Evolutionary conservation across 345 rosid species (phyloP).

Genomic region (Populus davidiana): DNA sequence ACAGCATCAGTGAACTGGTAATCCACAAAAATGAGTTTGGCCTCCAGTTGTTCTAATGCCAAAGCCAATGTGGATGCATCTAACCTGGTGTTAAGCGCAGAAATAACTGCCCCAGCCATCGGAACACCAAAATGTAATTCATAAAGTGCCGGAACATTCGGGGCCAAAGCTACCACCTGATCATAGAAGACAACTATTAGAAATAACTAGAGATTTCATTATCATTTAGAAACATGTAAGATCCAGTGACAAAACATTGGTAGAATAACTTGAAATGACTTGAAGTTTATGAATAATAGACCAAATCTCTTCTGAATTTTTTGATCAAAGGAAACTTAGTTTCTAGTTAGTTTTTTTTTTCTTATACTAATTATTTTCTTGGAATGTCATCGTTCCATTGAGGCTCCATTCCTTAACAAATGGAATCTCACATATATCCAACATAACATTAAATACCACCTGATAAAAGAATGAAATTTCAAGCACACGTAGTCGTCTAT

Average conservation of each 20-base stretch:
- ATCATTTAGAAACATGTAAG: neutral
- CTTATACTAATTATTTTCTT: no score
- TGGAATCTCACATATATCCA: neutral
- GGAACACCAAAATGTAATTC: conserved; percentile 60
- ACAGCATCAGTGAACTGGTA: conserved; percentile 20
- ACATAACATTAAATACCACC: neutral
- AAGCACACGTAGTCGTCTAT: no score
- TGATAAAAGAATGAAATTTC: no score
- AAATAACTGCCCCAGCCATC: conserved; percentile 55
- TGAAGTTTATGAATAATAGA: no score
- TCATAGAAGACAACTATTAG: neutral
- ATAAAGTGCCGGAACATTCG: conserved; percentile 56
- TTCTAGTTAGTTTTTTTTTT: no score
- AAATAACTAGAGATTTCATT: neutral
- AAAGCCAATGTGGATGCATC: conserved; percentile 34
- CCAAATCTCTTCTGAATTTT: no score
- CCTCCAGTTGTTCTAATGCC: conserved; percentile 22
- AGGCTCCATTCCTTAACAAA: neutral
- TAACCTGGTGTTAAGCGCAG: conserved; percentile 37
- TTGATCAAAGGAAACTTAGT: no score
- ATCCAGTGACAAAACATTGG: neutral
- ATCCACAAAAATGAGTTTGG: conserved; percentile 49
- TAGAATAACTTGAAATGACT: no score
- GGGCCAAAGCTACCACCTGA: conserved; percentile 58
- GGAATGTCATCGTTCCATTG: neutral